Conservation (phyloP, 306 rosid genomes). For the Inga leiocalycina region DNA sequence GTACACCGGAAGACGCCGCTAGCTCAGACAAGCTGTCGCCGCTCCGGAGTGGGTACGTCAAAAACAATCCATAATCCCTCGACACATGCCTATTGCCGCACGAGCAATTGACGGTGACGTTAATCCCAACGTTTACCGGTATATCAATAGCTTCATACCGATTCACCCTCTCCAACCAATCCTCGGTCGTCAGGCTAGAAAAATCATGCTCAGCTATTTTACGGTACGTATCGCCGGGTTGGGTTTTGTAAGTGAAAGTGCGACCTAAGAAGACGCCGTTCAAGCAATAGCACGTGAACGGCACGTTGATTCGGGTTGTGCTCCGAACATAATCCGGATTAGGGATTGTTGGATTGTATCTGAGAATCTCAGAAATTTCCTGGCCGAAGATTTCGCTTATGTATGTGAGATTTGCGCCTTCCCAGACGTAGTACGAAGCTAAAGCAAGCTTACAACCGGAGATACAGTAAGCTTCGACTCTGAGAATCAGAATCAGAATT, state of each 20-base stretch:
- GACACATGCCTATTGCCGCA: slow-evolving; percentile 66
- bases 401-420: slow-evolving; percentile 53
- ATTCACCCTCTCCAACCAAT: slow-evolving; percentile 56
- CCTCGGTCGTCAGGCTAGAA: slow-evolving; percentile 53
- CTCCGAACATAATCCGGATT: slow-evolving; percentile 4
- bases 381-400: slow-evolving; percentile 49
- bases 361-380: slow-evolving; percentile 42
- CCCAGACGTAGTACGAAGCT: slow-evolving; percentile 55
- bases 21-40: slow-evolving; percentile 40
- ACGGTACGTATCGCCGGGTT: slow-evolving; percentile 36
- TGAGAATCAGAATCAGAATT: slow-evolving; percentile 17
- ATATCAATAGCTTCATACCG: not conserved
- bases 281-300: slow-evolving; percentile 69
- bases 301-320: slow-evolving; percentile 46
- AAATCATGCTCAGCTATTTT: slow-evolving; percentile 35
- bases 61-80: slow-evolving; percentile 53
- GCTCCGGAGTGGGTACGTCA: slow-evolving; percentile 52
- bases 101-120: slow-evolving; percentile 69
- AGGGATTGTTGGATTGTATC: slow-evolving; percentile 43
- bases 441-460: slow-evolving; percentile 60
- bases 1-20: slow-evolving; percentile 40
- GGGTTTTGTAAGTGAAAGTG: slow-evolving; percentile 51
- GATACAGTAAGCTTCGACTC: slow-evolving; percentile 47
- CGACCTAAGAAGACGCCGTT: slow-evolving; percentile 59
- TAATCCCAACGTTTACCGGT: slow-evolving; percentile 36